Evolutionary conservation across 257 asterid species (phyloP).

Genomic region (Knoxia roxburghii): DNA sequence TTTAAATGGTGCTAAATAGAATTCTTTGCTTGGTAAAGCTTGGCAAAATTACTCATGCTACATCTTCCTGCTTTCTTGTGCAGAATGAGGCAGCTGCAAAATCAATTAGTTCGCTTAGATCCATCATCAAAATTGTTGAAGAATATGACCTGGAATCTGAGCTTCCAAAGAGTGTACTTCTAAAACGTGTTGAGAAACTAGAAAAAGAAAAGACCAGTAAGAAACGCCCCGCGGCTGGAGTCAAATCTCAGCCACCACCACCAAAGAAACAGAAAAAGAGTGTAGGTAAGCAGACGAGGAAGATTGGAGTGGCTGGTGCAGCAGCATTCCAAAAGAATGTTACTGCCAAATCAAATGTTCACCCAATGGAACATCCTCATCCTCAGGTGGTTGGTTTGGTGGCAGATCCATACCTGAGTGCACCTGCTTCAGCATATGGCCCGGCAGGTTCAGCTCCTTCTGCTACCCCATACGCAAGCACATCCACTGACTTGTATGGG

Average conservation of each 20-base stretch:
- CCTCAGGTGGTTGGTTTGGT: slow-evolving; percentile 32
- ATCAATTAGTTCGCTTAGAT: slow-evolving; percentile 49
- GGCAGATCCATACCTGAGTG: slow-evolving; percentile 38
- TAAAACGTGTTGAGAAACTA: slow-evolving; percentile 38
- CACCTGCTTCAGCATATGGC: slow-evolving; percentile 44
- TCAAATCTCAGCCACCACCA: slow-evolving; percentile 13
- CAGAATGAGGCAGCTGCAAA: slow-evolving; percentile 51
- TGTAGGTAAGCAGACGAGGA: slow-evolving; percentile 3
- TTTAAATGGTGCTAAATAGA: background rate
- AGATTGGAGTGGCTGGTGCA: slow-evolving; percentile 9
- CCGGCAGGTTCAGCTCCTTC: slow-evolving; percentile 31
- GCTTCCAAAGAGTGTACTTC: slow-evolving; percentile 41
- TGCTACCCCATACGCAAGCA: slow-evolving; percentile 37
- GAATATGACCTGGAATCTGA: slow-evolving; percentile 48
- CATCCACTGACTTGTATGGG: slow-evolving; percentile 41
- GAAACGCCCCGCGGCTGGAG: slow-evolving; percentile 26
- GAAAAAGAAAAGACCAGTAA: slow-evolving; percentile 44
- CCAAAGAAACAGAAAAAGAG: slow-evolving; percentile 11
- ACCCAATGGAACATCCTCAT: slow-evolving; percentile 27
- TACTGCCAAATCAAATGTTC: slow-evolving; percentile 4
- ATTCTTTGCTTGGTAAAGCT: background rate
- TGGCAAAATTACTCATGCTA: background rate
- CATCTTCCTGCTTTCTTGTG: slow-evolving; percentile 10
- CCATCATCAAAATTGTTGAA: slow-evolving; percentile 50
- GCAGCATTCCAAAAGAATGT: slow-evolving; percentile 9